Evolutionary conservation across 208 protist species (phyloP), one percentile per base, ranked within the genome.

Genomic region (Trypanosoma rangeli): DNA sequence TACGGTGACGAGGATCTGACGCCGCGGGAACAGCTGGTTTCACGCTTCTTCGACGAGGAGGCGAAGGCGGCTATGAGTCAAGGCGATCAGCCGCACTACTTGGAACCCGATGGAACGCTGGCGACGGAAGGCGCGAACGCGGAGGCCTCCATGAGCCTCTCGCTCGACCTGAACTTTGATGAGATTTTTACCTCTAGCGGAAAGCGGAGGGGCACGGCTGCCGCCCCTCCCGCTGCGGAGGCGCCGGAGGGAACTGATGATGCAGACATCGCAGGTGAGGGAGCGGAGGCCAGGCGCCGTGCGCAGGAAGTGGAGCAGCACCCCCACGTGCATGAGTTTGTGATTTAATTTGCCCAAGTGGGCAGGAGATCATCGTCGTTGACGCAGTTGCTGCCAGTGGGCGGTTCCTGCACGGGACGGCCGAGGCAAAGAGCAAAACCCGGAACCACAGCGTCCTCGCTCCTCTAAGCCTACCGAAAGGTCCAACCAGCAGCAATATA

Each of bases 1-100:
- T 97, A 97, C 77, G 89, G 92, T 56, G 89, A 95, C 59, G 89
- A 94, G 49, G 84, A 86, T 42, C 72, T 97, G 54, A 88, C 82
- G n/a, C 89, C 92, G 50, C 87, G 86, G 10, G 82, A 97, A 72
- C 92, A 97, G 80, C 87, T 97, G 9, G 75, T 96, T 0, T 79
- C 87, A 26, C 86, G 87, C 66, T 96, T 96, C 66, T 96, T 96
- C 62, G 88, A 96, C 56, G 84, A 76, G 33, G 89, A 90, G 58
- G 91, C 88, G 31, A 91, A 89, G 53, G 65, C 70, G 44, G 76
- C 59, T 28, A 85, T 95, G 87, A 69, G 82, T 5, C 78, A 78
- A 33, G 53, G 77, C 31, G 28, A 65, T 52, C 26, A 1, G 37
- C n/a, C 20, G 10, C 33, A 35, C 8, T 31, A 8, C 7, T 15